Evolutionary conservation across 1,284 basidiomycete genomes (phyloP), one percentile per base, ranked within the genome.

Genomic region (Cryptococcus neoformans): DNA sequence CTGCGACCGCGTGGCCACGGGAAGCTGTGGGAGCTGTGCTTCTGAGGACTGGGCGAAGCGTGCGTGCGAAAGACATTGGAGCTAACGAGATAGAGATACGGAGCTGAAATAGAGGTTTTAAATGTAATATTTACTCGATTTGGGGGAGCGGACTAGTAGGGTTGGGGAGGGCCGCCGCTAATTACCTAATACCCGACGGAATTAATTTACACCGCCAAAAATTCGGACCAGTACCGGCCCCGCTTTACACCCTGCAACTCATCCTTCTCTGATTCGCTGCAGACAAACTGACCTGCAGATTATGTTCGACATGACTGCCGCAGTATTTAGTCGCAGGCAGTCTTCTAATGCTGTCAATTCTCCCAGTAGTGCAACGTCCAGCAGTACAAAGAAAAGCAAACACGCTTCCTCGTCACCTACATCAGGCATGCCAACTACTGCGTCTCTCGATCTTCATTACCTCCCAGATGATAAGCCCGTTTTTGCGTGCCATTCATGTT

Each of bases 401-500:
- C 21, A 21, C 21, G 21, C 21, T 21, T 21, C 21, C 21, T 21
- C 21, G 21, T 21, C 21, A 21, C 21, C 45, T 40, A 14, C 44
- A 44, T 39, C 51, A 14, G n/a, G 6, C 48, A 47, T 37, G 44
- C 39, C 17, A 11, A 60, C 61, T 10, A 54, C 54, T 6, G 62
- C 67, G 0, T 58, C 48, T 4, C 60, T 69, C 28, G 61, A 71
- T 51, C 59, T 72, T 9, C 73, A 74, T 55, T 64, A 68, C 49
- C 28, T 77, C 9, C 69, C 74, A 8, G 64, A 66, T 17, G 67
- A 68, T 40, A 67, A 63, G 48, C 58, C 72, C 0, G 70, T 74
- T 3, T 78, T 69, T 55, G 60, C 69, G 1, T 78, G 76, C 50
- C 62, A 64, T n/a, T 65, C 67, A 35, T 78, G 76, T 54, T 74